Percentiles rank a stretch among this genome's conserved stretches.
phyloP scores from a whole-genome alignment of 129 eudicot genomes.

The Kitagawia praeruptora region DNA sequence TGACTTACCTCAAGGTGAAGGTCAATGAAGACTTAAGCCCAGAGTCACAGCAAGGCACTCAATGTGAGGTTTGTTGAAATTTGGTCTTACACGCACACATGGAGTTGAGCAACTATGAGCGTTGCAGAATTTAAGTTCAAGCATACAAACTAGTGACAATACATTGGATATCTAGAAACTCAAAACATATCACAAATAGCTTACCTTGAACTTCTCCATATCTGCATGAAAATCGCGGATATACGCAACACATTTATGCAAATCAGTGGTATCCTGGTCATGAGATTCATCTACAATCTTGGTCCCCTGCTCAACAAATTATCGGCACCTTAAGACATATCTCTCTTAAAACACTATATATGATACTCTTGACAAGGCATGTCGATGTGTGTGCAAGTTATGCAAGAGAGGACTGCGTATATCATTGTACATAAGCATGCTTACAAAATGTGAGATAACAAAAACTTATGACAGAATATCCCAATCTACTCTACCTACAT shows the following conservation, averaged over 20 bases:
- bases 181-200: slow-evolving; percentile 11
- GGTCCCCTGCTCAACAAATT: slow-evolving; percentile 59
- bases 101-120: background rate
- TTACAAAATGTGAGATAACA: background rate
- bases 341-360: too few species aligned
- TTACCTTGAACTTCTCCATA: slow-evolving; percentile 33
- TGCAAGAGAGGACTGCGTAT: background rate
- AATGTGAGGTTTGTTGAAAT: background rate
- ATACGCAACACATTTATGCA: slow-evolving; percentile 72
- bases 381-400: background rate
- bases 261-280: slow-evolving; percentile 92
- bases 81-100: background rate
- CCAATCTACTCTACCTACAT: background rate
- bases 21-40: too few species aligned
- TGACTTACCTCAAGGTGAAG: background rate
- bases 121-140: background rate
- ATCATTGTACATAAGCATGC: background rate
- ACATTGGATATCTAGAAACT: background rate
- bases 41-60: background rate
- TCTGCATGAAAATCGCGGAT: slow-evolving; percentile 35
- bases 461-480: background rate
- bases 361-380: background rate
- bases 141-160: background rate
- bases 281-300: slow-evolving; percentile 60
- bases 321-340: background rate